These are phyloP conservation scores for Candida nemodendra DNA, from an alignment of 805 yeast genomes.

Conservation along the genomic window DNA sequence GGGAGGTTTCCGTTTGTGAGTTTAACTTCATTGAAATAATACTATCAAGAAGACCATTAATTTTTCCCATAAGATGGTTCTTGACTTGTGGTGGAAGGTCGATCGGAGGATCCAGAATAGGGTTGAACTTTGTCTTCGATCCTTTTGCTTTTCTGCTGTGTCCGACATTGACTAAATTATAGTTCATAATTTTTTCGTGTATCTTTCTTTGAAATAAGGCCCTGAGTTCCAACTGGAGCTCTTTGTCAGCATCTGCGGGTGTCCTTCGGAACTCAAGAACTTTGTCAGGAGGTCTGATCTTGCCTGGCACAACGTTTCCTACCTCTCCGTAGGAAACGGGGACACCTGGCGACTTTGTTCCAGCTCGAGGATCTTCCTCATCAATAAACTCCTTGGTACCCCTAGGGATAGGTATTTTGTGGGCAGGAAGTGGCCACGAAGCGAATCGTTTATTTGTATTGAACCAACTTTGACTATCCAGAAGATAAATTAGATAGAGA, in stretches of 20 bases:
- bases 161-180: slow-evolving; percentile 9
- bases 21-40: slow-evolving; percentile 9
- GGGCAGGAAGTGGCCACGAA: slow-evolving; percentile 54
- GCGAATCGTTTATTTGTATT: slow-evolving; percentile 47
- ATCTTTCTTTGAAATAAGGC: slow-evolving; percentile 21
- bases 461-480: slow-evolving; percentile 36
- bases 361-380: slow-evolving; percentile 13
- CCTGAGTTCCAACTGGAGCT: slow-evolving; percentile 19
- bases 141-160: slow-evolving; percentile 1
- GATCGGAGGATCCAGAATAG: slow-evolving; percentile 26
- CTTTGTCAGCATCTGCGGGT: slow-evolving; percentile 14
- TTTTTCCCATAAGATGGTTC: slow-evolving; percentile 11
- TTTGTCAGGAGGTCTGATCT: slow-evolving; percentile 12
- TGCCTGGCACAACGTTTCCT: slow-evolving; percentile 8
- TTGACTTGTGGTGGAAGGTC: slow-evolving; percentile 15
- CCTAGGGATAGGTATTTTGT: slow-evolving; percentile 39
- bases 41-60: slow-evolving; percentile 23
- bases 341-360: not conserved
- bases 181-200: slow-evolving; percentile 9
- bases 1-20: not conserved
- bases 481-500: slow-evolving; percentile 55
- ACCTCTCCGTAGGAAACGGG: slow-evolving; percentile 7
- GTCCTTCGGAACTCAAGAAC: slow-evolving; percentile 12
- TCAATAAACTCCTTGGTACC: slow-evolving; percentile 28
- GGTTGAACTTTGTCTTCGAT: slow-evolving; percentile 10